A percentile compares a stretch with the other conserved stretches of the same genome.
phyloP scores from a whole-genome alignment of 2,329 filamentous ascomycete genomes.

The Cryphonectria japonica region DNA sequence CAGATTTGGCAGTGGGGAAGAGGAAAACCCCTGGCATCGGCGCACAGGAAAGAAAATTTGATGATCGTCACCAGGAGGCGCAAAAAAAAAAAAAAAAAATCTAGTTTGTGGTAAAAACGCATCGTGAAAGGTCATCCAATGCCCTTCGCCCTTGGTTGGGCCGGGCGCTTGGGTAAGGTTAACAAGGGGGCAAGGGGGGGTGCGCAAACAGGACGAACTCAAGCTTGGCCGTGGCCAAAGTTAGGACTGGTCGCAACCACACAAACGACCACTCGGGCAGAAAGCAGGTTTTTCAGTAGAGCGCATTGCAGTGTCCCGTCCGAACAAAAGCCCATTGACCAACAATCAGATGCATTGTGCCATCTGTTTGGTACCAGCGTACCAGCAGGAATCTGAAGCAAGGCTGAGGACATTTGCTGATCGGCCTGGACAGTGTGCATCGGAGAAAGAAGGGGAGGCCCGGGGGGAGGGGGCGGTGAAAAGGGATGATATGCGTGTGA shows the following conservation, averaged over 20 bases:
- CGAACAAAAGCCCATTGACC: not conserved
- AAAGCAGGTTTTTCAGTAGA: not conserved
- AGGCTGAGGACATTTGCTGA: not conserved
- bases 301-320: not conserved
- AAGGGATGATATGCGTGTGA: not conserved
- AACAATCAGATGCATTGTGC: not conserved
- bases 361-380: not conserved
- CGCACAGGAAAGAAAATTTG: not conserved
- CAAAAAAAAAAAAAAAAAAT: not conserved
- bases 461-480: not conserved
- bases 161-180: not conserved
- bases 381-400: conserved; percentile 1
- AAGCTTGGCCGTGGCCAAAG: not conserved
- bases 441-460: not conserved
- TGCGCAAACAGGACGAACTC: not conserved
- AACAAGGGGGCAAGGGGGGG: not conserved
- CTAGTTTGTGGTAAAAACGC: not conserved
- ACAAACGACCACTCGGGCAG: not conserved
- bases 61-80: not conserved
- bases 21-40: not conserved
- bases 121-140: not conserved
- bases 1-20: not conserved
- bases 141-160: not conserved
- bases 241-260: not conserved
- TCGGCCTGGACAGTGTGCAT: not conserved